Evolutionary conservation across 805 yeast genomes (phyloP).

Genomic region (Monosporozyma unispora): DNA sequence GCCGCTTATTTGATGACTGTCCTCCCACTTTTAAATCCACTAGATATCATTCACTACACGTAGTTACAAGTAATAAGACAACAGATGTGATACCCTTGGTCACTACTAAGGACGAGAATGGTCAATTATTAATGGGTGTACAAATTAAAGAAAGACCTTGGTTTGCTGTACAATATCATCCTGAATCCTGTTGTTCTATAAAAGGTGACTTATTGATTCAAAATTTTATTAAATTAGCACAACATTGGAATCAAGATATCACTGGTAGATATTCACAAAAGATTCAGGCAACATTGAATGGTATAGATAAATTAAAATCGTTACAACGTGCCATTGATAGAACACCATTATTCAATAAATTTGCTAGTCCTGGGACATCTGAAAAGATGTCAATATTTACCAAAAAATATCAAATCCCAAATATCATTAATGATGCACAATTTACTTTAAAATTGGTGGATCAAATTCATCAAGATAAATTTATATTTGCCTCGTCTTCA

Average conservation of each 20-base stretch:
- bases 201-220: constrained; percentile 49
- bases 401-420: background rate
- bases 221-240: constrained; percentile 41
- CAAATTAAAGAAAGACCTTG: constrained; percentile 54
- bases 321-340: constrained; percentile 20
- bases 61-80: constrained; percentile 25
- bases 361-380: background rate
- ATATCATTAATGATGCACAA: constrained; percentile 11
- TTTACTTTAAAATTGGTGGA: constrained; percentile 48
- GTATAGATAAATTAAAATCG: background rate
- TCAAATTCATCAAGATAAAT: constrained; percentile 26
- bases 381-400: background rate
- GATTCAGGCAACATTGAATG: background rate
- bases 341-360: constrained; percentile 15
- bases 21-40: constrained; percentile 53
- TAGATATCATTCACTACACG: constrained; percentile 81
- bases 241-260: constrained; percentile 12
- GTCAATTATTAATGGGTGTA: constrained; percentile 68
- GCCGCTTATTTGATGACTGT: constrained; percentile 33
- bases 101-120: constrained; percentile 38
- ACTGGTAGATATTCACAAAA: background rate
- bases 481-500: constrained; percentile 66
- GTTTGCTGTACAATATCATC: constrained; percentile 95
- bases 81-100: constrained; percentile 50
- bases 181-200: constrained; percentile 83